Percentiles rank a stretch among this genome's conserved stretches.
Evolutionary conservation across 108 stramenopile species (phyloP).

Genomic region (Thalassiosira profunda): DNA sequence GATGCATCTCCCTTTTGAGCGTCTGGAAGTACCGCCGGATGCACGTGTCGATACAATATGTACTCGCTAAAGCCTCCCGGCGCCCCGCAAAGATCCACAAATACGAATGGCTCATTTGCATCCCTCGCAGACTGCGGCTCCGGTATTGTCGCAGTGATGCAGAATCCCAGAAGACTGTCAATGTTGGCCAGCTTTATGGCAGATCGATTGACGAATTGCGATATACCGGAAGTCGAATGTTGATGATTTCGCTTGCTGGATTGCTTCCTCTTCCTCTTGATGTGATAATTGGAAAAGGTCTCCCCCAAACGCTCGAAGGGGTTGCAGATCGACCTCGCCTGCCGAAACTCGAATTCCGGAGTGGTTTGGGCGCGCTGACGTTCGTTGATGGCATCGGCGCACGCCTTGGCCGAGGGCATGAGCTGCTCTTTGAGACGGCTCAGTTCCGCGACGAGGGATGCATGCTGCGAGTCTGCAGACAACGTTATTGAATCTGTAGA

Average conservation of each 20-base stretch:
- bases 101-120: constrained; percentile 44
- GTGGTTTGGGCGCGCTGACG: not conserved
- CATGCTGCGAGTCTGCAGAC: too few species aligned
- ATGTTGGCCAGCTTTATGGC: constrained; percentile 90
- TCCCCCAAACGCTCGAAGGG: constrained; percentile 75
- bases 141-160: constrained; percentile 29
- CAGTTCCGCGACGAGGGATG: not conserved
- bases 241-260: constrained; percentile 27
- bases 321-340: constrained; percentile 71
- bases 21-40: not conserved
- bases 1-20: not conserved
- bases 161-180: constrained; percentile 69
- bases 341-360: constrained; percentile 53
- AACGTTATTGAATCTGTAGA: too few species aligned
- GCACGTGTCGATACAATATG: constrained; percentile 62
- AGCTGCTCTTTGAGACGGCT: constrained; percentile 61
- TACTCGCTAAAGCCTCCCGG: constrained; percentile 94
- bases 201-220: constrained; percentile 66
- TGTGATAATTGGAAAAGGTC: not conserved
- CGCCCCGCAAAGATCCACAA: constrained; percentile 90
- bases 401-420: constrained; percentile 58
- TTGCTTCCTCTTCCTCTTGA: constrained; percentile 35
- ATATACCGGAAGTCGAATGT: constrained; percentile 7
- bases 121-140: not conserved
- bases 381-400: constrained; percentile 26